Conservation (phyloP, 805 yeast species). For the Pichia cephalocereana region DNA sequence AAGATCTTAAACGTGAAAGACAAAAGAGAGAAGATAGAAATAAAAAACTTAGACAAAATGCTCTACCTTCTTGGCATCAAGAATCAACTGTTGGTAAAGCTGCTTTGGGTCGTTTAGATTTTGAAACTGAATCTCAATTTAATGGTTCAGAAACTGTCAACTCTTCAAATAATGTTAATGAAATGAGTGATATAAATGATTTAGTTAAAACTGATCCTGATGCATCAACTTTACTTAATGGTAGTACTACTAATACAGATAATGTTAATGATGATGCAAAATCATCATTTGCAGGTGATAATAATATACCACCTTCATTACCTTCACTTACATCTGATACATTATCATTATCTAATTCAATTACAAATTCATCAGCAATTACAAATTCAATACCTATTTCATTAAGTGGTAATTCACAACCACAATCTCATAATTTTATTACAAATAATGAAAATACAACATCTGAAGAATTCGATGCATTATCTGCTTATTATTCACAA, state of each 20-base stretch:
- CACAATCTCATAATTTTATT: not conserved
- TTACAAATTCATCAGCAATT: not conserved
- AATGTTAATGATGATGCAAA: not conserved
- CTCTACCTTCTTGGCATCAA: slow-evolving; percentile 94
- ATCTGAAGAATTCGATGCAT: slow-evolving; percentile 61
- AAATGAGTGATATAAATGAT: not conserved
- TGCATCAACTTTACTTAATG: not conserved
- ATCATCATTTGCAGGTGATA: not conserved
- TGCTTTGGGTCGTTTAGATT: slow-evolving; percentile 44
- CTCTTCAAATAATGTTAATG: slow-evolving; percentile 14
- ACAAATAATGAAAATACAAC: slow-evolving; percentile 25
- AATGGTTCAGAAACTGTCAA: not conserved
- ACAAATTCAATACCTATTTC: not conserved
- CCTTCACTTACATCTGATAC: not conserved
- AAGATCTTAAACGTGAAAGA: slow-evolving; percentile 52
- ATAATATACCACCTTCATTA: not conserved
- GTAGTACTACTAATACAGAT: not conserved
- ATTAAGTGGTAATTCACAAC: too few species aligned
- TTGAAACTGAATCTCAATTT: not conserved
- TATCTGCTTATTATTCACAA: slow-evolving; percentile 68
- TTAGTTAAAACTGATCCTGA: not conserved
- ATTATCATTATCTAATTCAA: not conserved
- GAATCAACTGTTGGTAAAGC: slow-evolving; percentile 79
- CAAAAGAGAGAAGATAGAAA: slow-evolving; percentile 58
- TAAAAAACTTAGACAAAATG: slow-evolving; percentile 77